Base-by-base conservation (phyloP, 2,329 filamentous ascomycete species). In the Aspergillus sojae region DNA sequence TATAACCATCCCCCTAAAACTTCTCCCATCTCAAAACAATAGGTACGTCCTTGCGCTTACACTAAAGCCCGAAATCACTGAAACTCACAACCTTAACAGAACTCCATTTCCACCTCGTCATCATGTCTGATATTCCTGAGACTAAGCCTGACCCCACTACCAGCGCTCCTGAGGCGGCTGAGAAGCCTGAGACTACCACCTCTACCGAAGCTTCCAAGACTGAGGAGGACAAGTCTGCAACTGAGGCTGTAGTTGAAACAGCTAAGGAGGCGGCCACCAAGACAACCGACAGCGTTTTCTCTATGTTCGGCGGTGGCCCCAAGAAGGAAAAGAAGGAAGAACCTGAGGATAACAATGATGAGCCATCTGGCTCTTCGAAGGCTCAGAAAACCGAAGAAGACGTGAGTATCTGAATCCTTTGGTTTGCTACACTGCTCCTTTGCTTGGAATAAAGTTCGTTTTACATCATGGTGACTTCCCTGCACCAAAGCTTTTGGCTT, bases 281-380 rank as follows among this genome's bases (percentile, higher is more conserved):
- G 65, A 80, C 82, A 39, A 75, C 75, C 62, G 82, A 84, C 73
- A 86, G 79, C 66, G 92, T 98, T 69, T 98, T 98, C 85, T 94
- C 92, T 80, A 98, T 99, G 95, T 99, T 99, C 77, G 95, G 95
- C 72, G 95, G 95, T 68, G 95, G 95, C 67, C 92, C 92, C 65
- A 96, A 96, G 88, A 98, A 97, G 85, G 92, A 95, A 84, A 94
- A 93, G 86, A 96, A 95, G 86, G 88, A 89, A 67, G 90, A 92
- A 64, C 84, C 73, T 36, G 82, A 91, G 36, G 91, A 92, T 75
- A 93, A 91, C 71, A 90, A 89, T 68, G 90, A 93, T 70, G 94
- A 97, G 79, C 92, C 89, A 78, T 96, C 92, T 70, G 94, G 94
- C 74, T 93, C 91, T 79, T 91, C 92, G 75, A 95, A 95, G 85